phyloP scores from a whole-genome alignment of 805 yeast genomes.

The Scheffersomyces spartinae region DNA sequence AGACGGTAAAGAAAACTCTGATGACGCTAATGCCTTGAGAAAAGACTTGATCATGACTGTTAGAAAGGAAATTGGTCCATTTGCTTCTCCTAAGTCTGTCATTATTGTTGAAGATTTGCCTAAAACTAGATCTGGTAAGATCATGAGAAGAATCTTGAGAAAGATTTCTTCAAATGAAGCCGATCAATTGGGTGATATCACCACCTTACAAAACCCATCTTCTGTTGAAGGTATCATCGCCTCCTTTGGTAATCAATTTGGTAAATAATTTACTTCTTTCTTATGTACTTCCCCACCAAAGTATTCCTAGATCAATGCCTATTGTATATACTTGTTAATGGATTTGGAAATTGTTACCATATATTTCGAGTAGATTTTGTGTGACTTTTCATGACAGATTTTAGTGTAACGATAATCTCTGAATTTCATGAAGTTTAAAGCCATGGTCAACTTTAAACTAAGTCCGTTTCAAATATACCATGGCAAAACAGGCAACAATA shows the following conservation, averaged over 20 bases:
- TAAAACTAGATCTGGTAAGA: constrained; percentile 97
- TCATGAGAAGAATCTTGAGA: constrained; percentile 95
- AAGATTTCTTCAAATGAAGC: constrained; percentile 88
- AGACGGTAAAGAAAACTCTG: constrained; percentile 22
- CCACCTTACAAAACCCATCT: constrained; percentile 80
- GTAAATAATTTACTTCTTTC: too few species aligned
- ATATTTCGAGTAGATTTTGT: too few species aligned
- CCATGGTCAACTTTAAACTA: too few species aligned
- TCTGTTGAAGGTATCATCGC: constrained; percentile 68
- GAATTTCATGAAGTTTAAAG: too few species aligned
- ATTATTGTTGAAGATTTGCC: constrained; percentile 85
- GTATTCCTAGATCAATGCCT: too few species aligned
- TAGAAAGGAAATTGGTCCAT: constrained; percentile 84
- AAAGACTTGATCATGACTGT: constrained; percentile 78
- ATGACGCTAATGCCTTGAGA: constrained; percentile 45
- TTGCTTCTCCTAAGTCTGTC: constrained; percentile 91
- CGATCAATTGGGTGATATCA: constrained; percentile 83
- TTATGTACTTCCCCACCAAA: too few species aligned
- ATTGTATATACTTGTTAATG: too few species aligned
- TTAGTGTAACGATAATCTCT: too few species aligned
- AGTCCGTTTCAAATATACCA: too few species aligned
- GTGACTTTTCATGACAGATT: too few species aligned
- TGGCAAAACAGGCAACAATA: too few species aligned
- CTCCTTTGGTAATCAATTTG: constrained; percentile 44
- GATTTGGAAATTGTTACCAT: too few species aligned